Evolutionary conservation across 345 rosid genomes (phyloP), one percentile per base, ranked within the genome.

Genomic region (Arabis hirsuta): DNA sequence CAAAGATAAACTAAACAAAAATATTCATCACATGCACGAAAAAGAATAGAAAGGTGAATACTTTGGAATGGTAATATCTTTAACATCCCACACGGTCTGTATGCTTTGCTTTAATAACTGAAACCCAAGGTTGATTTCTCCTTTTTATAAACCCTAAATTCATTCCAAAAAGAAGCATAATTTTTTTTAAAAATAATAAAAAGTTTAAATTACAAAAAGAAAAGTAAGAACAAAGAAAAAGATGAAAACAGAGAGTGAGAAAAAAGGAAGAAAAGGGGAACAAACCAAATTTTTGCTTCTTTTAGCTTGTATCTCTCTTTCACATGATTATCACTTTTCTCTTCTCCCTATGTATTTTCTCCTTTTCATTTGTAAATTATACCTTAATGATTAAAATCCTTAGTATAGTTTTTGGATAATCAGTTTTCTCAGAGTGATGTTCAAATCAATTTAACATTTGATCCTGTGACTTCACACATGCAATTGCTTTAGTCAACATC

Each of bases 71-170:
- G 66, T 69, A 55, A 27, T 26, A 76, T 70, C 66, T 76, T 70
- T 76, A 70, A 76, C 76, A 67, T 53, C 67, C 63, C 65, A 73
- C 80, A 71, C 65, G 72, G 61, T 41, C 73, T 64, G 65, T 47
- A 62, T 62, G 26, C 20, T 75, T 57, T 69, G 59, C 79, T 55
- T 76, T 54, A 69, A 69, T 16, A 69, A 75, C 82, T 73, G 73
- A 69, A 81, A 71, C 76, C 72, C 66, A 77, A 36, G 46, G 71
- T 72, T 77, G 74, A 58, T 72, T 75, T 69, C 74, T 76, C 61
- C 81, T 69, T 72, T 80, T 72, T 69, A 62, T 62, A 55, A 78
- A 51, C 80, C 82, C 63, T 73, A 69, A 65, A 70, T 58, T 71
- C 83, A 67, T 78, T 72, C 78, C 78, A 73, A 73, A 77, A 77